Conservation (phyloP, 768 basidiomycete genomes). For the Trametes punicea region DNA sequence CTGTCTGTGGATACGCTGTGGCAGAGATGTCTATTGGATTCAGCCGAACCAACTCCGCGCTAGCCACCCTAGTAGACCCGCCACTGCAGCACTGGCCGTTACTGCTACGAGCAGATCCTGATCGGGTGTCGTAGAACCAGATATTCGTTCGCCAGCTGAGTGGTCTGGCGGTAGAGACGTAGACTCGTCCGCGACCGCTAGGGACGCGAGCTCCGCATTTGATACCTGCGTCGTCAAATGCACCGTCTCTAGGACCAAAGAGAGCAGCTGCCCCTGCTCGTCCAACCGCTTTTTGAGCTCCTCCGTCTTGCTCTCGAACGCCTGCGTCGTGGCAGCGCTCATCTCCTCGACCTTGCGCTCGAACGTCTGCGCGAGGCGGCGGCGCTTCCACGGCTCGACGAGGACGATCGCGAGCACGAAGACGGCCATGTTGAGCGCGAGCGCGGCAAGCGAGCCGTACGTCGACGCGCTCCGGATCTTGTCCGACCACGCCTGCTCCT, state of each 20-base stretch:
- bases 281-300: conserved; percentile 48
- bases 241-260: conserved; percentile 28
- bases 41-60: conserved; percentile 29
- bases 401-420: conserved; percentile 87
- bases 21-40: not conserved
- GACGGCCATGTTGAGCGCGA: conserved; percentile 85
- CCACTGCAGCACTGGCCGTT: conserved; percentile 24
- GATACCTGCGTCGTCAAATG: conserved; percentile 14
- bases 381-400: conserved; percentile 96
- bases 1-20: too few relatives aligned
- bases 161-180: not conserved
- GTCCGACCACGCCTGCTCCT: conserved; percentile 99
- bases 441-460: conserved; percentile 82
- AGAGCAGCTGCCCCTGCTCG: conserved; percentile 41
- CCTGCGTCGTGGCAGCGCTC: conserved; percentile 26
- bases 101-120: conserved; percentile 24
- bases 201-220: not conserved
- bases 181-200: conserved; percentile 10
- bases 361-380: conserved; percentile 80
- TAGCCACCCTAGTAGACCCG: conserved; percentile 29
- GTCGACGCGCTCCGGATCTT: conserved; percentile 96
- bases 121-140: conserved; percentile 11
- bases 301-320: conserved; percentile 47
- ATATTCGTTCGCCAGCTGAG: conserved; percentile 14
- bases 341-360: conserved; percentile 72